Evolutionary conservation across 257 asterid species (phyloP).

Genomic region (Solanum sparsipilum): DNA sequence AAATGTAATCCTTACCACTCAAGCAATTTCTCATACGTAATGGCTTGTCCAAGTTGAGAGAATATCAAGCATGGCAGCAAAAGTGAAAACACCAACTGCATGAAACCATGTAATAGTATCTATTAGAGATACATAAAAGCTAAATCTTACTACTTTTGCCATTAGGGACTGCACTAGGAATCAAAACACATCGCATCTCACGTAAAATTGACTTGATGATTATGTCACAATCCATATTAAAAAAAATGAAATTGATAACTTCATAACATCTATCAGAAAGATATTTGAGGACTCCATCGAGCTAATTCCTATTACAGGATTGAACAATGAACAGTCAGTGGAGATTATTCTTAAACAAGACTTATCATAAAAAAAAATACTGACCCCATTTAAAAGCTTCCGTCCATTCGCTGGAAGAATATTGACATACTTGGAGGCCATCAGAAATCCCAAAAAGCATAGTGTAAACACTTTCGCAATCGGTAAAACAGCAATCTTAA

Average conservation of each 20-base stretch:
- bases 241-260: not conserved
- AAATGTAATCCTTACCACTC: conserved; percentile 43
- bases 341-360: not conserved
- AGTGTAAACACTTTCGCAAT: conserved; percentile 91
- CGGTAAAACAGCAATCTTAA: conserved; percentile 87
- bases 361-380: not conserved
- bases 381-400: conserved; percentile 95
- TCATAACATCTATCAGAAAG: not conserved
- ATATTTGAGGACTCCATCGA: not conserved
- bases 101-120: not conserved
- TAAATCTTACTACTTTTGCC: not conserved
- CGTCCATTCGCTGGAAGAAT: conserved; percentile 83
- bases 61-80: conserved; percentile 93
- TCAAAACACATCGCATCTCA: not conserved
- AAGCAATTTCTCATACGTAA: conserved; percentile 59
- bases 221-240: not conserved
- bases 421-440: conserved; percentile 92
- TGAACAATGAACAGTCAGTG: not conserved
- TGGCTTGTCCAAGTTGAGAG: conserved; percentile 92
- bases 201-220: not conserved
- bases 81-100: conserved; percentile 95
- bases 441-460: conserved; percentile 79
- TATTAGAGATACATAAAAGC: not conserved
- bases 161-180: not conserved
- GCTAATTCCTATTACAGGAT: not conserved